These are phyloP conservation scores for Sphagnum tenellum DNA, from an alignment of 225 moss, liverwort and hornwort genomes.

Conservation along the genomic window DNA sequence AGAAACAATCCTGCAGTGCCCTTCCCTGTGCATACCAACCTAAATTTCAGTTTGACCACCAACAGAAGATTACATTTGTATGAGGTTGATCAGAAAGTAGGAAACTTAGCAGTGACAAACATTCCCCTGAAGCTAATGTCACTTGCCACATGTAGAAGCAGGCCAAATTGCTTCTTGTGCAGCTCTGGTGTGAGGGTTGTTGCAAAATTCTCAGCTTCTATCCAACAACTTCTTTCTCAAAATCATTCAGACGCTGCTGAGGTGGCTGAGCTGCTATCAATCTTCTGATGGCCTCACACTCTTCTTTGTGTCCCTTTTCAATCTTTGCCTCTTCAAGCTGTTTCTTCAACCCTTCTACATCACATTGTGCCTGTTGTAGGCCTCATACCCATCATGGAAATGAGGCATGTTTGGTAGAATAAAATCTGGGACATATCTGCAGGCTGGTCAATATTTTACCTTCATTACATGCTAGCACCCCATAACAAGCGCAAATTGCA, in stretches of 20 bases:
- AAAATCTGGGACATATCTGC: no score
- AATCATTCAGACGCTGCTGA: constrained; percentile 68
- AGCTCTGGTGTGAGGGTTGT: constrained; percentile 81
- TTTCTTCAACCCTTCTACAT: constrained; percentile 82
- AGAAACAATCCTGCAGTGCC: no score
- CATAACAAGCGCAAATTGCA: no score
- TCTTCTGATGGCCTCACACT: constrained; percentile 92
- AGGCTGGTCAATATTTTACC: no score
- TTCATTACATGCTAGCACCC: no score
- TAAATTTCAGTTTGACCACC: no score
- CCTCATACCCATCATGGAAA: background rate
- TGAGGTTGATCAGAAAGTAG: no score
- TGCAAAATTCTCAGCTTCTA: constrained; percentile 83
- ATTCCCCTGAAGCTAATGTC: background rate
- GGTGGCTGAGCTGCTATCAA: constrained; percentile 81
- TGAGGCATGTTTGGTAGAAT: no score
- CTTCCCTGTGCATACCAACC: no score
- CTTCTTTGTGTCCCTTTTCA: constrained; percentile 96
- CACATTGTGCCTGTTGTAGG: constrained; percentile 55
- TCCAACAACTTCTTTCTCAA: constrained; percentile 73
- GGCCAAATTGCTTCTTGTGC: constrained; percentile 88
- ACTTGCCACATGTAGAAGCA: constrained; percentile 88
- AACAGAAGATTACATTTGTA: no score
- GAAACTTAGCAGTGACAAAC: no score
- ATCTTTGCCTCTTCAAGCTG: constrained; percentile 80